These are phyloP conservation scores for Rubia tinctorum DNA, from an alignment of 305 asterid genomes.

Conservation along the genomic window DNA sequence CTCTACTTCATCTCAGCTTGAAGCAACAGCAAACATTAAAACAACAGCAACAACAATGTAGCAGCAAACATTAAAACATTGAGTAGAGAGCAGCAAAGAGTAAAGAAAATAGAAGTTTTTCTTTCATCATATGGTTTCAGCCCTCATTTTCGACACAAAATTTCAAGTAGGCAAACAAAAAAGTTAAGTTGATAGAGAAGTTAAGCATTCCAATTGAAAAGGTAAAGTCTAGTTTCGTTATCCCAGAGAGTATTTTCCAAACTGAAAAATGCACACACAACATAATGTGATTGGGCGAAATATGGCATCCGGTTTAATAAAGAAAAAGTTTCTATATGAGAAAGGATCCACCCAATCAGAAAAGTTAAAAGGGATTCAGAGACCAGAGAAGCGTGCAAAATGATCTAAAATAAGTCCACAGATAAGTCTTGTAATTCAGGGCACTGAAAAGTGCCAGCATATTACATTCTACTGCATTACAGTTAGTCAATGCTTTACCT, in stretches of 20 bases:
- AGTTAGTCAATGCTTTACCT: not conserved
- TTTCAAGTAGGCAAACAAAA: not conserved
- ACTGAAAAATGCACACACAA: not conserved
- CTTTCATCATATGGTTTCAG: too few relatives aligned
- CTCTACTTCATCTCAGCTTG: constrained; percentile 47
- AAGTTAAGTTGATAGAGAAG: not conserved
- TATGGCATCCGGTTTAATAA: not conserved
- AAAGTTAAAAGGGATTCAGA: not conserved
- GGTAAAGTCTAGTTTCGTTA: not conserved
- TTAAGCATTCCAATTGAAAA: not conserved
- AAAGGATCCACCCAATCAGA: not conserved
- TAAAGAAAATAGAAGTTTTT: too few relatives aligned
- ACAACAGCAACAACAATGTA: too few relatives aligned
- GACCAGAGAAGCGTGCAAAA: not conserved
- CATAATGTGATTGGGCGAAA: not conserved
- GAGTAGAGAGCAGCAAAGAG: too few relatives aligned
- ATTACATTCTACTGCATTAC: not conserved
- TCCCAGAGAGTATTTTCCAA: not conserved
- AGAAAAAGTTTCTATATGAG: not conserved
- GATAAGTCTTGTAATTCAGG: not conserved
- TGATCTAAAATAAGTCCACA: not conserved
- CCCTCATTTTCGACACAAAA: too few relatives aligned
- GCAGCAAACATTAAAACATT: too few relatives aligned
- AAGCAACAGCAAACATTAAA: too few relatives aligned
- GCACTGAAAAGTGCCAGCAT: not conserved